Conservation (phyloP, 345 rosid species). For the Ceriops tagal region DNA sequence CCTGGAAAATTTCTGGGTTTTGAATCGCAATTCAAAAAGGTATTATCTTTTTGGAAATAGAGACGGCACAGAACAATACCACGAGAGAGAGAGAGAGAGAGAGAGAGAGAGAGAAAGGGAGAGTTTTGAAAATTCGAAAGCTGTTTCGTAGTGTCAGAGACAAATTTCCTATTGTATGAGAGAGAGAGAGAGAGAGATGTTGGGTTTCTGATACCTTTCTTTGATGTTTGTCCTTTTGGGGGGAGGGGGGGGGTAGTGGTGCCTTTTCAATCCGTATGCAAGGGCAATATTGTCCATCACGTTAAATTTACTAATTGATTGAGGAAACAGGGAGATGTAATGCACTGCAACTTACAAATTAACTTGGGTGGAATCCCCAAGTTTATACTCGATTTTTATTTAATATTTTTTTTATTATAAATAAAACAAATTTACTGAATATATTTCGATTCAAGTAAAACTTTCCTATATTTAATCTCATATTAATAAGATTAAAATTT, state of each 20-base stretch:
- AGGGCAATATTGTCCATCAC: neutral
- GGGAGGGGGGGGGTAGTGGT: neutral
- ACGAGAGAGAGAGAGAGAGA: conserved; percentile 14
- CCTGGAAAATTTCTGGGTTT: neutral
- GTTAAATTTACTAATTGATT: too few relatives aligned
- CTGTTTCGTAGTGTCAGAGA: conserved; percentile 19
- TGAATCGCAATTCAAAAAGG: conserved; percentile 6
- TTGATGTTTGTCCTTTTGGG: neutral
- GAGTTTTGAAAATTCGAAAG: conserved; percentile 24
- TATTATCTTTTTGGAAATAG: conserved; percentile 5
- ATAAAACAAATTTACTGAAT: too few relatives aligned
- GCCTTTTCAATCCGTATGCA: neutral
- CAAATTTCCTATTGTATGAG: conserved; percentile 26
- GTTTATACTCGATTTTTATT: too few relatives aligned
- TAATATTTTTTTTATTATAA: too few relatives aligned
- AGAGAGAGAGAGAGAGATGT: neutral
- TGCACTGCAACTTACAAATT: too few relatives aligned
- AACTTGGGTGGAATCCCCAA: too few relatives aligned
- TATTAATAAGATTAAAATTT: too few relatives aligned
- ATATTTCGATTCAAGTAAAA: too few relatives aligned
- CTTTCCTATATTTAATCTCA: too few relatives aligned
- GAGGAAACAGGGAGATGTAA: too few relatives aligned
- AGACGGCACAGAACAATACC: conserved; percentile 1
- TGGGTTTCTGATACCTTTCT: conserved; percentile 1
- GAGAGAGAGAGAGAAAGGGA: neutral